Evolutionary conservation across 345 rosid genomes (phyloP).

Genomic region (Boechera stricta): DNA sequence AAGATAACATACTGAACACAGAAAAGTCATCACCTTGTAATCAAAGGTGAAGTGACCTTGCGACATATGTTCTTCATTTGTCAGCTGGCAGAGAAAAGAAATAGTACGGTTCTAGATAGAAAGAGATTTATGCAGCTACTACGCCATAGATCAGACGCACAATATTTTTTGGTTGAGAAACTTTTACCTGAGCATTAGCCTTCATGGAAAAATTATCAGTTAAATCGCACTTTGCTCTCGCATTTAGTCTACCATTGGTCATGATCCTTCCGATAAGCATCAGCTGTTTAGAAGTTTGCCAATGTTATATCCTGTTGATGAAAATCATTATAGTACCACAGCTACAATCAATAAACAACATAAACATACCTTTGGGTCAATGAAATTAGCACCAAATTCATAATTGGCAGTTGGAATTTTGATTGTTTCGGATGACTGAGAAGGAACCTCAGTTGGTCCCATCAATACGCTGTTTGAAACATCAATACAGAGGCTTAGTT

Average conservation of each 20-base stretch:
- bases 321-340: background rate
- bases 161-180: background rate
- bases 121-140: background rate
- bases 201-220: slow-evolving; percentile 70
- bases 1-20: background rate
- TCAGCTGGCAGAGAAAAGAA: slow-evolving; percentile 57
- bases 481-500: background rate
- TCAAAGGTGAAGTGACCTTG: slow-evolving; percentile 69
- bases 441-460: slow-evolving; percentile 82
- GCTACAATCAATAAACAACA: background rate
- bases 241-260: slow-evolving; percentile 81
- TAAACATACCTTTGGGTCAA: slow-evolving; percentile 64
- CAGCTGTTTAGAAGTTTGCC: slow-evolving; percentile 48
- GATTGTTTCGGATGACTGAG: slow-evolving; percentile 59
- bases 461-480: slow-evolving; percentile 59
- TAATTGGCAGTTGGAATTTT: slow-evolving; percentile 77
- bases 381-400: slow-evolving; percentile 76
- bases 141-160: background rate
- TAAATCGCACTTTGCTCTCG: slow-evolving; percentile 72
- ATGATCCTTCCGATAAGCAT: slow-evolving; percentile 79
- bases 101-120: background rate
- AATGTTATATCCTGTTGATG: slow-evolving; percentile 7
- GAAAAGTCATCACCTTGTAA: slow-evolving; percentile 63
- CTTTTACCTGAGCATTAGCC: slow-evolving; percentile 73
- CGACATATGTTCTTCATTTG: slow-evolving; percentile 73